Evolutionary conservation across 2,329 filamentous ascomycete species (phyloP), one percentile per base, ranked within the genome.

Genomic region (Ascochyta viciae-villosae): DNA sequence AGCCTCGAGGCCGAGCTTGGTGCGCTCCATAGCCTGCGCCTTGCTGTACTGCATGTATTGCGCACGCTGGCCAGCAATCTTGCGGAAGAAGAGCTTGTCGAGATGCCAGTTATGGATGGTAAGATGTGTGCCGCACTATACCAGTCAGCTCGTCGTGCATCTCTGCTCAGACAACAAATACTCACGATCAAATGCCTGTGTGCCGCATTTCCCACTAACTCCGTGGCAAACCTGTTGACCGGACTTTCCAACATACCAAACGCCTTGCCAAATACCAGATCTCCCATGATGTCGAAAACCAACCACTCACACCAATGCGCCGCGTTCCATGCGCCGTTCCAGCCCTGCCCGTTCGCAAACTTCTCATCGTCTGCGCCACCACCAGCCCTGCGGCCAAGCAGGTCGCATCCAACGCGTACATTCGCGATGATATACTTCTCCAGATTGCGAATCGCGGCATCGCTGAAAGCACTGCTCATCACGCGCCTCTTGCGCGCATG

Each of bases 201-300:
- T 10, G 79, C 78, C 10, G 79, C 78, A 55, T 77, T 75, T 5
- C 77, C 74, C 0, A 81, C 74, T 47, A 81, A 55, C 24, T 76
- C 67, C 9, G 77, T 77, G 23, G 77, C 77, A 54, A 76, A 73
- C 15, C 80, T 68, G 55, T 80, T 78, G 29, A 61, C 64, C 5
- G 72, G 70, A 15, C 74, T 70, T 57, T 76, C 73, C 49, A 81
- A 60, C 76, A 79, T 77, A 29, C 73, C 71, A 60, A 81, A 79
- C 38, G 77, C 67, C 60, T 80, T 78, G 3, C 78, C 77, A 61
- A 81, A 78, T 24, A 75, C 76, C 19, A 81, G 62, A 56, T 82
- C 80, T 12, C 79, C 80, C 77, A 84, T 83, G 52, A 83, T 77
- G 54, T 84, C 82, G 57, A 83, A 80, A 10, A 79, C 76, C 34